Percentiles rank a stretch among this genome's conserved stretches.
Conservation (phyloP, 208 protist genomes). For the Strigomonas culicis region DNA sequence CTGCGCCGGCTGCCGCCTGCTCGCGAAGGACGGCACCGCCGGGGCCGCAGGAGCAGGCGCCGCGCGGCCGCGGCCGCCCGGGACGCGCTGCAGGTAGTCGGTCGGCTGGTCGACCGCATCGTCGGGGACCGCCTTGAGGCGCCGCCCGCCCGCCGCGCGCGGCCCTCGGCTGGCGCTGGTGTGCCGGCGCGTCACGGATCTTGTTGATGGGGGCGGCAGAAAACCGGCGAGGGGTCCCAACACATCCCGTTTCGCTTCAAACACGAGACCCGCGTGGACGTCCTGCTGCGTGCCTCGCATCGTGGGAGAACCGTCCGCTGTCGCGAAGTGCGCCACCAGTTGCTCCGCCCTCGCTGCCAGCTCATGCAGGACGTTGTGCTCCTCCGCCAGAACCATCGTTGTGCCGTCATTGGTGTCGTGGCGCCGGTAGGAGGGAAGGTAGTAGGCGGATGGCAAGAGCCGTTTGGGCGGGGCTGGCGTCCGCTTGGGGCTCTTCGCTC, state of each 20-base stretch:
- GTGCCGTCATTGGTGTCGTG: too few species aligned
- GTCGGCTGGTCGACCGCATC: not conserved
- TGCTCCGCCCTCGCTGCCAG: too few species aligned
- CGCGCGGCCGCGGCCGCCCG: too few species aligned
- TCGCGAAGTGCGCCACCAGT: not conserved
- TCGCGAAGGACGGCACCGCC: not conserved
- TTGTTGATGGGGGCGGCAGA: not conserved
- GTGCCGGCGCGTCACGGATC: not conserved
- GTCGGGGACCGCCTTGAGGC: not conserved
- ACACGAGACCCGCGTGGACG: not conserved
- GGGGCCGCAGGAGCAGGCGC: too few species aligned
- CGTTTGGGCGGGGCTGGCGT: not conserved
- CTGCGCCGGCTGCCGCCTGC: not conserved
- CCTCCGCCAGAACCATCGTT: too few species aligned
- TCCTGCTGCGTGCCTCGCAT: not conserved
- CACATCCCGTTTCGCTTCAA: not conserved
- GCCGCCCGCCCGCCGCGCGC: not conserved
- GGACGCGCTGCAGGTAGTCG: not conserved
- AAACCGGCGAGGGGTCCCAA: slow-evolving; percentile 4
- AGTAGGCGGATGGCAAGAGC: slow-evolving; percentile 2
- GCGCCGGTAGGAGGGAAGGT: not conserved
- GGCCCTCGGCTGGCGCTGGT: not conserved
- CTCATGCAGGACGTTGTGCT: not conserved
- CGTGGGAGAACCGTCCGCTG: not conserved
- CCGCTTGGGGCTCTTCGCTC: not conserved